Base-by-base conservation (phyloP, 2,329 filamentous ascomycete species). In the Kalmusia sp. region DNA sequence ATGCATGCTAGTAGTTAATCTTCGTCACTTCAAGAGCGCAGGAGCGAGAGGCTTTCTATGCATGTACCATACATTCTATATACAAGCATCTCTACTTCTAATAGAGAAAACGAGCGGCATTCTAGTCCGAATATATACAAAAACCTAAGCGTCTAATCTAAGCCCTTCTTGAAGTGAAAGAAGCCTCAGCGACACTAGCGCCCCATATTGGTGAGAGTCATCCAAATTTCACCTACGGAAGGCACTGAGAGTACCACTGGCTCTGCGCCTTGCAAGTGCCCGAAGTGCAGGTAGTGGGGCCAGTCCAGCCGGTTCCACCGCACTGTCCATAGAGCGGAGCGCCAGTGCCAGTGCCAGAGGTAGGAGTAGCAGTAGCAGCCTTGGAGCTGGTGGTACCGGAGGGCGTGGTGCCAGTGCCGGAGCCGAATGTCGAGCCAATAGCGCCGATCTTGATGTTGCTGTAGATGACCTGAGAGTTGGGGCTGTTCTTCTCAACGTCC, bases 371-470 rank as follows among this genome's bases (percentile, higher is more conserved):
- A 34, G 25, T 1, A 3, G 46, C 25, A 17, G 46, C 27, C 7
- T 21, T 19, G 11, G 46, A 34, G 12, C 25, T 31, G 5, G 34
- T 19, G 9, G 46, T 49, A 6, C 46, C 35, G 24, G 46, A 48
- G 7, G 45, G 35, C 2, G 14, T 39, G 17, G 30, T 28, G 9
- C 30, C 38, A 12, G 30, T 21, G n/a, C 49, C 33, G 50, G 24
- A 41, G 19, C 47, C 43, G 34, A 52, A 65, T 4, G 65, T 67
- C 22, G 53, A 58, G 34, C 52, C 51, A 24, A 68, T 57, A n/a
- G 51, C 51, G 9, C 64, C 65, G 25, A 62, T 49, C 58, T 63
- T 67, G 56, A 68, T 67, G 52, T 67, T 65, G 27, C 57, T 59
- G 56, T 62, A 65, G 3, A 51, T 61, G 33, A 68, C 64, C 34